Conservation (phyloP, 1,284 basidiomycete species). For the Cutaneotrichosporon daszewskae region DNA sequence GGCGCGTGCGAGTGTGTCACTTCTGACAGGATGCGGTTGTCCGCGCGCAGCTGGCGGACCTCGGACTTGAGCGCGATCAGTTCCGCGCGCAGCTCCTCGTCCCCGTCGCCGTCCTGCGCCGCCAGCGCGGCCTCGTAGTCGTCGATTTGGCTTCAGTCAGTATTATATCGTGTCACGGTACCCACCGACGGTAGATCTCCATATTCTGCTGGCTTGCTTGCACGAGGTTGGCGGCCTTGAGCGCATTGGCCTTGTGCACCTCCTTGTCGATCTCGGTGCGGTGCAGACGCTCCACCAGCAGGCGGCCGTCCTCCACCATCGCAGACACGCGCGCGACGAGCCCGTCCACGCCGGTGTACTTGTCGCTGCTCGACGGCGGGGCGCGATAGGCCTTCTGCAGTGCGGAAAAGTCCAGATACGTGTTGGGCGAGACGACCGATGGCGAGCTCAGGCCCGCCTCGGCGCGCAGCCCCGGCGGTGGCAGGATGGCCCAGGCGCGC, state of each 20-base stretch:
- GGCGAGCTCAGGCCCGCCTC: conserved; percentile 57
- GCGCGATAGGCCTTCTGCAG: conserved; percentile 33
- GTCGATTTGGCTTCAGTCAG: not conserved
- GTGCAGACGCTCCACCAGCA: conserved; percentile 72
- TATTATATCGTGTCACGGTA: conserved; percentile 1
- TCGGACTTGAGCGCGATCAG: no score
- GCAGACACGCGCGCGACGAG: conserved; percentile 70
- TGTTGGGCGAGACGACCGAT: conserved; percentile 50
- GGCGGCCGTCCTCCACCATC: conserved; percentile 69
- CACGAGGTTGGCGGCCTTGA: conserved; percentile 78
- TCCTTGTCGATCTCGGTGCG: conserved; percentile 81
- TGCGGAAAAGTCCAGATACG: conserved; percentile 45
- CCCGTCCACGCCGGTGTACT: conserved; percentile 54
- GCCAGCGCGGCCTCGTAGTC: not conserved
- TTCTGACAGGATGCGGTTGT: no score
- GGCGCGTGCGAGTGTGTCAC: no score
- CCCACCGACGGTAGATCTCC: conserved; percentile 72
- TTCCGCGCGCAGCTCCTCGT: not conserved
- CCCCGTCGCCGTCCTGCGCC: no score
- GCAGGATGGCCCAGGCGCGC: conserved; percentile 71
- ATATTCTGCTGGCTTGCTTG: conserved; percentile 68
- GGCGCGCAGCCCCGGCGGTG: conserved; percentile 68
- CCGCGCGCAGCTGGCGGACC: no score
- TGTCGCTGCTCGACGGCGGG: conserved; percentile 35
- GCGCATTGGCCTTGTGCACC: conserved; percentile 79